Evolutionary conservation across 768 basidiomycete genomes (phyloP).

Genomic region (Leucosporidium yakuticum): DNA sequence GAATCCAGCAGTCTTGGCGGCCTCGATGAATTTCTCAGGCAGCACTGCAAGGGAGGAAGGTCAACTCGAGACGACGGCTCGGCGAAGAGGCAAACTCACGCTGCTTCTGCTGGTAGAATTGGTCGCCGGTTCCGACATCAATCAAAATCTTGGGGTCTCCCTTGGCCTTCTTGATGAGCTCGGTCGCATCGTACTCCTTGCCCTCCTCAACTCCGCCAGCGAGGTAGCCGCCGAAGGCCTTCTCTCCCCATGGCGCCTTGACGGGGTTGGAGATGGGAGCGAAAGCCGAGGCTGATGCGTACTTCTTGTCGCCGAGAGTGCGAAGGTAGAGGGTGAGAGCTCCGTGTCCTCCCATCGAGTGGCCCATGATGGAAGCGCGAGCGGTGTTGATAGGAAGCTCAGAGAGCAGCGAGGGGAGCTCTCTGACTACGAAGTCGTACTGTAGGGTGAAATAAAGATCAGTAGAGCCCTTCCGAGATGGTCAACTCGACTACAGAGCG

Average conservation of each 20-base stretch:
- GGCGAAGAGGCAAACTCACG: constrained; percentile 29
- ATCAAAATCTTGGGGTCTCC: constrained; percentile 67
- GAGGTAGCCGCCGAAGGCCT: constrained; percentile 83
- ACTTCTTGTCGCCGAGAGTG: constrained; percentile 53
- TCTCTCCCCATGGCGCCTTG: constrained; percentile 75
- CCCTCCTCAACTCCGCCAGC: constrained; percentile 71
- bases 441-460: too few relatives aligned
- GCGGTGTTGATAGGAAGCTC: constrained; percentile 72
- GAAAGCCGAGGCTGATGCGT: constrained; percentile 84
- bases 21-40: constrained; percentile 79
- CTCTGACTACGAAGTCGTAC: constrained; percentile 73
- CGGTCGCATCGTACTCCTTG: constrained; percentile 73
- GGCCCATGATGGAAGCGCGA: constrained; percentile 84
- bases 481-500: constrained; percentile 63
- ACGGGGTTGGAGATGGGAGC: constrained; percentile 79
- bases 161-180: constrained; percentile 60
- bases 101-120: constrained; percentile 78
- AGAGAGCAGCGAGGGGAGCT: constrained; percentile 73
- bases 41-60: constrained; percentile 48
- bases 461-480: too few relatives aligned
- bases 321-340: constrained; percentile 81
- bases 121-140: constrained; percentile 51
- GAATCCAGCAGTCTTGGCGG: constrained; percentile 66
- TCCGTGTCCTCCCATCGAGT: constrained; percentile 97
- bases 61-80: not conserved